A percentile compares a stretch with the other conserved stretches of the same genome.
These are phyloP conservation scores for Phytophthora palmivora DNA, from an alignment of 352 stramenopile genomes.

Conservation along the genomic window DNA sequence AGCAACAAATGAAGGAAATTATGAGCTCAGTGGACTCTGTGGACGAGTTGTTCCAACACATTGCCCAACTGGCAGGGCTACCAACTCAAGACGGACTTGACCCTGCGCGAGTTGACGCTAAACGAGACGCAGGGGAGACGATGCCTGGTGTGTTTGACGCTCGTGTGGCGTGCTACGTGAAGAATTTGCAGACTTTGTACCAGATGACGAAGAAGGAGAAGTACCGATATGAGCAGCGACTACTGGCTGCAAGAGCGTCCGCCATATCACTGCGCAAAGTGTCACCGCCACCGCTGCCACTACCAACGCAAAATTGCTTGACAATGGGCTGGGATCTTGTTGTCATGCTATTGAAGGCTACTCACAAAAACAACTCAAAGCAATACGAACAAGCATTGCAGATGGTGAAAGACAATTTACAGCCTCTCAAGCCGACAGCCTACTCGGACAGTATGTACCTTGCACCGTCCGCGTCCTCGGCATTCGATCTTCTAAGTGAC, in stretches of 20 bases:
- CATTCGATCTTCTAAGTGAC: constrained; percentile 80
- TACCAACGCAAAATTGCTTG: constrained; percentile 87
- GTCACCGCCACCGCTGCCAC: constrained; percentile 68
- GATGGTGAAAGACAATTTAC: constrained; percentile 78
- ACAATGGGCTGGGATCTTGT: constrained; percentile 86
- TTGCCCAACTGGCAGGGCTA: constrained; percentile 65
- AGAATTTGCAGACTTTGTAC: constrained; percentile 74
- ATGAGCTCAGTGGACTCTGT: constrained; percentile 79
- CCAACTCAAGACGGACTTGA: constrained; percentile 24
- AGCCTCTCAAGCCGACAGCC: constrained; percentile 74
- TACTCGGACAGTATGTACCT: constrained; percentile 89
- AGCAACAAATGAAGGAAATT: constrained; percentile 80
- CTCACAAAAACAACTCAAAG: constrained; percentile 61
- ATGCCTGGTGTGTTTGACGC: constrained; percentile 68
- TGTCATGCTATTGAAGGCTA: constrained; percentile 75
- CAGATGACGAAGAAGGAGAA: constrained; percentile 87
- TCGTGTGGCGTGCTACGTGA: constrained; percentile 75
- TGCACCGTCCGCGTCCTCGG: constrained; percentile 68
- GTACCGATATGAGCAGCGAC: constrained; percentile 73
- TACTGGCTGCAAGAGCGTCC: constrained; percentile 56
- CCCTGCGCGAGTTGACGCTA: constrained; percentile 12
- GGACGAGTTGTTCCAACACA: constrained; percentile 84
- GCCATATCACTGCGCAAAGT: constrained; percentile 77
- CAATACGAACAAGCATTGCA: constrained; percentile 77
- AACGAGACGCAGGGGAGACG: constrained; percentile 23